Evolutionary conservation across 441 rosid species (phyloP), one percentile per base, ranked within the genome.

Genomic region (Syzygium syzygioides): DNA sequence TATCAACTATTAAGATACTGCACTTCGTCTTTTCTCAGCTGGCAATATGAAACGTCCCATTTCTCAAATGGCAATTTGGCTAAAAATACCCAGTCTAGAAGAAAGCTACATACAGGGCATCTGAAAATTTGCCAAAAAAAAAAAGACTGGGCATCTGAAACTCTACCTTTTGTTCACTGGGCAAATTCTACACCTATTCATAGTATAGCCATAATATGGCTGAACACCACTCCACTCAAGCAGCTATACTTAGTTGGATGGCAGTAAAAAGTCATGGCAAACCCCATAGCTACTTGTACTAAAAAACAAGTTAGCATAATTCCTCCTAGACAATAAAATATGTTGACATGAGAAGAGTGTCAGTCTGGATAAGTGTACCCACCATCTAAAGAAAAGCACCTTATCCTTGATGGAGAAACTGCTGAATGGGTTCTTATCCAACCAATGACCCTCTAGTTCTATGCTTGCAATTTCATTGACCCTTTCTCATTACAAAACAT

Each of bases 41-140:
- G 0, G 25, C n/a, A 28, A 25, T 6, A 25, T 25, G n/a, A 34
- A 34, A 57, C 0, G 0, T 62, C 34, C 34, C 5, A 1, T 62
- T 62, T 60, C 18, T 62, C 34, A n/a, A 0, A 62, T n/a, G 34
- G 4, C 18, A n/a, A 62, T 62, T 0, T n/a, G 19, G 19, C 68
- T n/a, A 13, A 14, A 9, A 26, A 60, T 60, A 60, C 32, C 32
- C 0, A 13, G 32, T 26, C 64, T 4, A 11, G 6, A 57, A 14
- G 3, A 25, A 57, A 26, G n/a, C 60, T 0, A 56, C 60, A 56
- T 25, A n/a, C n/a, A n/a, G 68, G 34, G 19, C 30, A 14, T 62
- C 18, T n/a, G 30, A 59, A 59, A n/a, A n/a, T n/a, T n/a, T n/a
- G n/a, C n/a, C n/a, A n/a, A n/a, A n/a, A n/a, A n/a, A n/a, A n/a